phyloP scores from a whole-genome alignment of 306 rosid genomes.

The Biancaea sappan region DNA sequence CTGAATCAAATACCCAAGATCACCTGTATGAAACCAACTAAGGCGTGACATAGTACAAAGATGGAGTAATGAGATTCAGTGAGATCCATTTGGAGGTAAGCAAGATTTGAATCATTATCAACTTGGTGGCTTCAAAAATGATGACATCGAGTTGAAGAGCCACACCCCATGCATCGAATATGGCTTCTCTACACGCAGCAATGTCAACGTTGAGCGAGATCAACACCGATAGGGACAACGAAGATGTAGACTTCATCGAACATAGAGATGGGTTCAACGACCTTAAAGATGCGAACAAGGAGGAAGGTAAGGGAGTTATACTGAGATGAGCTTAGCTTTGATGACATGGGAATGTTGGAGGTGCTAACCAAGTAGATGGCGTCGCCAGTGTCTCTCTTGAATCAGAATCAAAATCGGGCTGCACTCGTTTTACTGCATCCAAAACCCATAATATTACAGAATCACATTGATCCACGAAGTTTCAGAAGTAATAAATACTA shows the following conservation, averaged over 20 bases:
- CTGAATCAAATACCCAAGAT: too few relatives aligned
- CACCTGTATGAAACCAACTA: too few relatives aligned
- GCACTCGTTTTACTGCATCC: too few relatives aligned
- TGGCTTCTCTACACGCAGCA: conserved; percentile 67
- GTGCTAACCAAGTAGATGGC: too few relatives aligned
- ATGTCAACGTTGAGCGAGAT: conserved; percentile 59
- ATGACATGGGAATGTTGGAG: too few relatives aligned
- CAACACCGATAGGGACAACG: conserved; percentile 68
- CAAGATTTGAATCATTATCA: conserved; percentile 65
- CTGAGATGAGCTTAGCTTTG: too few relatives aligned
- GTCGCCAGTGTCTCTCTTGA: too few relatives aligned
- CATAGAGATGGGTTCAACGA: conserved; percentile 71
- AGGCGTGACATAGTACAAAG: conserved; percentile 63
- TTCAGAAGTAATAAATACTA: too few relatives aligned
- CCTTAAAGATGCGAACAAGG: conserved; percentile 50
- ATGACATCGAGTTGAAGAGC: conserved; percentile 59
- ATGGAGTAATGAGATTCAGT: conserved; percentile 64
- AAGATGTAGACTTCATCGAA: conserved; percentile 53
- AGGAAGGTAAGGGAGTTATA: conserved; percentile 55
- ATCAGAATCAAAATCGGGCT: too few relatives aligned
- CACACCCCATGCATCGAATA: conserved; percentile 64
- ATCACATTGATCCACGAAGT: too few relatives aligned
- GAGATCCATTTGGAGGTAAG: conserved; percentile 67
- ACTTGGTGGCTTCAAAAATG: conserved; percentile 63
- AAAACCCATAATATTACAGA: too few relatives aligned